A percentile compares a stretch with the other conserved stretches of the same genome.
Evolutionary conservation across 441 rosid genomes (phyloP).

Genomic region (Erysimum cheiri): DNA sequence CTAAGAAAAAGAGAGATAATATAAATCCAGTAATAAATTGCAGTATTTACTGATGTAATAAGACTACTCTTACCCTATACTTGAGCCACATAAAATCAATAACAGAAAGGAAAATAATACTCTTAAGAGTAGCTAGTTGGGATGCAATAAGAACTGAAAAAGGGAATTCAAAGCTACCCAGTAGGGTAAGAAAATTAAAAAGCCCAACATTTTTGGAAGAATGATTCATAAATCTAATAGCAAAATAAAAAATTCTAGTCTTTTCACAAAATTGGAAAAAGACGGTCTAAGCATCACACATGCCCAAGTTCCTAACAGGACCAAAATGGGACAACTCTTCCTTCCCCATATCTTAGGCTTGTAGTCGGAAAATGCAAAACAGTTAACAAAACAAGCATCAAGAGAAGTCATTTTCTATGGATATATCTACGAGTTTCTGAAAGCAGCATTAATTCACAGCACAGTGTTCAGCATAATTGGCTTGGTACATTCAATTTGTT

Average conservation of each 20-base stretch:
- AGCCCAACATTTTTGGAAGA: slow-evolving; percentile 11
- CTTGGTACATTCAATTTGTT: slow-evolving; percentile 14
- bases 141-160: slow-evolving; percentile 17
- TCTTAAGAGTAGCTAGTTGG: slow-evolving; percentile 6
- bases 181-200: slow-evolving; percentile 3
- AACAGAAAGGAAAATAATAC: not conserved
- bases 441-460: slow-evolving; percentile 18
- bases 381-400: slow-evolving; percentile 9
- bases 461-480: not conserved
- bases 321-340: not conserved
- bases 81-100: slow-evolving; percentile 19
- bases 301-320: slow-evolving; percentile 13
- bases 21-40: slow-evolving; percentile 5
- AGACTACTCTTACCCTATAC: slow-evolving; percentile 19
- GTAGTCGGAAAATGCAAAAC: slow-evolving; percentile 20
- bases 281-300: slow-evolving; percentile 15
- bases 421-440: slow-evolving; percentile 10
- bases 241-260: not conserved
- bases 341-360: slow-evolving; percentile 7
- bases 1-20: slow-evolving; percentile 7
- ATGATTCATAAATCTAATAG: slow-evolving; percentile 6
- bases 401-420: slow-evolving; percentile 12
- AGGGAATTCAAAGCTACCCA: slow-evolving; percentile 5
- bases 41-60: not conserved
- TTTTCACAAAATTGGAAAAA: slow-evolving; percentile 11